Base-by-base conservation (phyloP, 2,329 filamentous ascomycete genomes). In the Bisporella sp. region DNA sequence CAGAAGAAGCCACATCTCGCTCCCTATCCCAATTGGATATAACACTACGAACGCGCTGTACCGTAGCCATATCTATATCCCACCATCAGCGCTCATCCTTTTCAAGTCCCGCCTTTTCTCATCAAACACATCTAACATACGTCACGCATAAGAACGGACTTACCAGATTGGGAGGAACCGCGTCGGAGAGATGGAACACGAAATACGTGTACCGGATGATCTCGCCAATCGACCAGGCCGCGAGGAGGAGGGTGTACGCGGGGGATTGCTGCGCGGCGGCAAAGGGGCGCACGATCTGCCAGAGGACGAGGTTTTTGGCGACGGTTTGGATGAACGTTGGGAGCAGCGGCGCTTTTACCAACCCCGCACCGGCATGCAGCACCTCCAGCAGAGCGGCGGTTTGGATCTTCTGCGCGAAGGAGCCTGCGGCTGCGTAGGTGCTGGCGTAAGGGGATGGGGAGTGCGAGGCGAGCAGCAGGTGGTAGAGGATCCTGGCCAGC, bases 291-390 rank as follows among this genome's bases (percentile, higher is more conserved):
- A 47, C 45, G 30, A 47, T 47, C 21, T 31, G 37, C 45, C 45
- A 47, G 28, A 47, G 35, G 32, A 47, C 35, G n/a, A 47, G 35
- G 13, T 47, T 47, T 28, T 47, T 47, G 9, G 45, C 45, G 7
- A 47, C 45, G 28, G 45, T 47, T 47, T 47, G 45, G 13, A 47
- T 30, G 33, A 47, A 47, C 12, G 45, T 47, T 40, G 45, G 45
- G 28, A 47, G 4, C 35, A 47, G 35, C 21, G 45, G 45, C 40
- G 45, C 45, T 6, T 35, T 31, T 28, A 47, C 45, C n/a, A 47
- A 32, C 7, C 45, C 45, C 40, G n/a, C n/a, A 4, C 8, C 35
- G 8, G 35, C 8, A n/a, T 37, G 35, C 35, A 37, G 8, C 8
- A 37, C n/a, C 35, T 37, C 35, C 8, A 37, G 35, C 8, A 37